Conservation (phyloP, 1,284 basidiomycete genomes). For the Austroboletus olivaceoglutinosus region DNA sequence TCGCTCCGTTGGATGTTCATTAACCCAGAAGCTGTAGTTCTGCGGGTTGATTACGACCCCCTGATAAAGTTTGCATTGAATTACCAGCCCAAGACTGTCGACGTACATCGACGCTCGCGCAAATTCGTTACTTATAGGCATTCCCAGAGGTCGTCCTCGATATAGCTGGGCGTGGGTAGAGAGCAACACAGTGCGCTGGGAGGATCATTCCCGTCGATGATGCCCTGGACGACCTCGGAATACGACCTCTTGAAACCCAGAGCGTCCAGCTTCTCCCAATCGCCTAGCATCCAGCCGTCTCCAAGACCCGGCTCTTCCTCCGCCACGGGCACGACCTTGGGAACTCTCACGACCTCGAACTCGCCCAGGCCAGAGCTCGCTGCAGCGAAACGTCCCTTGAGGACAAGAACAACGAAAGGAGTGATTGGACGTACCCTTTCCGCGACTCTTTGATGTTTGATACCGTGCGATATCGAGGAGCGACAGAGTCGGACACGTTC, state of each 20-base stretch:
- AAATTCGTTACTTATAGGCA: conserved; percentile 6
- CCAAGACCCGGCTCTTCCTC: conserved; percentile 8
- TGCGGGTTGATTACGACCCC: neutral
- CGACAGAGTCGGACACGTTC: conserved; percentile 8
- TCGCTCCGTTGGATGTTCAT: too few relatives aligned
- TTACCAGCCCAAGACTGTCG: neutral
- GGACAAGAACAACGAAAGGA: neutral
- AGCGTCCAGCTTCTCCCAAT: conserved; percentile 25
- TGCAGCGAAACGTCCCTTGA: conserved; percentile 2
- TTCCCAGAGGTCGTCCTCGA: conserved; percentile 22
- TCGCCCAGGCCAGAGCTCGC: conserved; percentile 10
- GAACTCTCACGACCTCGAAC: conserved; percentile 26
- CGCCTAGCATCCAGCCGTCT: conserved; percentile 8
- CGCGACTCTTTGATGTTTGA: neutral
- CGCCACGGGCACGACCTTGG: conserved; percentile 16
- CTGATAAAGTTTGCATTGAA: neutral
- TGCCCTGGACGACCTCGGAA: conserved; percentile 22
- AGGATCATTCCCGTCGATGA: conserved; percentile 1
- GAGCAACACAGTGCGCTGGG: neutral
- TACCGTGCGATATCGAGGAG: conserved; percentile 21
- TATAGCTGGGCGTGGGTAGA: neutral
- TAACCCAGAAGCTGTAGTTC: too few relatives aligned
- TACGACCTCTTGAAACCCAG: conserved; percentile 19
- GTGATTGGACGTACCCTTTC: conserved; percentile 13
- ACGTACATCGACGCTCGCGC: too few relatives aligned